These are phyloP conservation scores for Athelia psychrophila DNA, from an alignment of 1,284 basidiomycete species.

Conservation along the genomic window DNA sequence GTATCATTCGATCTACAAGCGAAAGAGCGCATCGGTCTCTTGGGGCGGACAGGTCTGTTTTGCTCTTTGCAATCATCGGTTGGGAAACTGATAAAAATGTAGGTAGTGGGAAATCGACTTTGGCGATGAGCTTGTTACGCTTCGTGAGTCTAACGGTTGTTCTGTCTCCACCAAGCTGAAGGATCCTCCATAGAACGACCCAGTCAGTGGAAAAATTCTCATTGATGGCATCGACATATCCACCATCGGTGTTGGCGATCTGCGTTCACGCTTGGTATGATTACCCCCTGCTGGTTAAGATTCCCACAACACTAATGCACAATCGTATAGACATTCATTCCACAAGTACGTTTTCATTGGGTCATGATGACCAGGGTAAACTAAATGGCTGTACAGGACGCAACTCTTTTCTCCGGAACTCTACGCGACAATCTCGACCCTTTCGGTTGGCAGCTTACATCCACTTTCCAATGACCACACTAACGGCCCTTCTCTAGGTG, in stretches of 20 bases:
- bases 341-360: constrained; percentile 45
- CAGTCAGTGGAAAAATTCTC: constrained; percentile 71
- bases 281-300: background rate
- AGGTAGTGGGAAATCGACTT: constrained; percentile 71
- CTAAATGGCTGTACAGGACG: constrained; percentile 46
- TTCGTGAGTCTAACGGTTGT: constrained; percentile 58
- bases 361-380: background rate
- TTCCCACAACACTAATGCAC: background rate
- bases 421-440: constrained; percentile 85
- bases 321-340: constrained; percentile 68
- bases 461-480: background rate
- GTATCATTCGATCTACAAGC: constrained; percentile 66
- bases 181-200: constrained; percentile 63
- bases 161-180: background rate
- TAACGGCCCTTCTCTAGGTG: constrained; percentile 39
- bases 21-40: constrained; percentile 67
- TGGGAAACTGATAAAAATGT: background rate
- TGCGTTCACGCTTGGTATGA: constrained; percentile 71
- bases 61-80: constrained; percentile 21
- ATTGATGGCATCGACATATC: constrained; percentile 92
- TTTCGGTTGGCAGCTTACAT: constrained; percentile 9
- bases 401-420: constrained; percentile 84
- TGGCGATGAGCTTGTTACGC: constrained; percentile 84
- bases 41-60: constrained; percentile 67
- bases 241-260: constrained; percentile 81